Base-by-base conservation (phyloP, 1,139 yeast genomes). In the Saccharomyces hybrid region DNA sequence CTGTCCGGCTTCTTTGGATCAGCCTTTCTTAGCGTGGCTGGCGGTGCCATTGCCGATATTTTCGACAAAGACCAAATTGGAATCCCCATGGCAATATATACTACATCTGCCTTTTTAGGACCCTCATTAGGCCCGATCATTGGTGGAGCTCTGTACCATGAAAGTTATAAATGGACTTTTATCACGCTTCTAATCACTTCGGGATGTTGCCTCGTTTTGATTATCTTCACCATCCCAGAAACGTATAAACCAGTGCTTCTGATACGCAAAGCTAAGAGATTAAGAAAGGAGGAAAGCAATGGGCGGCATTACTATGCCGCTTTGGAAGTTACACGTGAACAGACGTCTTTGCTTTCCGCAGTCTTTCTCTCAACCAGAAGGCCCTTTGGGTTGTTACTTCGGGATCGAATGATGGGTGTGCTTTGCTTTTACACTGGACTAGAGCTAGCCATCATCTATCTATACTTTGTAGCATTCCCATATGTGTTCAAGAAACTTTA, bases 11-110 rank as follows among this genome's bases (percentile, higher is more conserved):
- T 86, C 47, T 82, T 82, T 61, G 82, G 90, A 0, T 77, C 88
- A 27, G 83, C 87, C 7, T 87, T 87, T 50, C 75, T 86, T 52
- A 83, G 88, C 32, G 85, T 86, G 55, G 85, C 87, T 14, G 89
- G 90, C 52, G 95, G 95, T n/a, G 80, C 89, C 6, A 72, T 86
- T 49, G 81, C 86, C 51, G 95, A 86, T 67, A 73, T 86, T 50
- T 80, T 78, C 59, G 81, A 79, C 51, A 78, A 76, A 53, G 73
- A 76, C 53, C 77, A 84, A 26, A 76, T 88, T 59, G 86, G 87
- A 9, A 74, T 83, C 49, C 90, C 93, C 4, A 80, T 86, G 76
- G 82, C 88, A 8, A 72, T 86, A 47, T 85, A 81, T 66, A 79
- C 88, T n/a, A 75, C 85, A 55, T 79, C 88, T 25, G 90, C 93